Evolutionary conservation across 2,329 filamentous ascomycete genomes (phyloP).

Genomic region (Paramyrothecium sp.): DNA sequence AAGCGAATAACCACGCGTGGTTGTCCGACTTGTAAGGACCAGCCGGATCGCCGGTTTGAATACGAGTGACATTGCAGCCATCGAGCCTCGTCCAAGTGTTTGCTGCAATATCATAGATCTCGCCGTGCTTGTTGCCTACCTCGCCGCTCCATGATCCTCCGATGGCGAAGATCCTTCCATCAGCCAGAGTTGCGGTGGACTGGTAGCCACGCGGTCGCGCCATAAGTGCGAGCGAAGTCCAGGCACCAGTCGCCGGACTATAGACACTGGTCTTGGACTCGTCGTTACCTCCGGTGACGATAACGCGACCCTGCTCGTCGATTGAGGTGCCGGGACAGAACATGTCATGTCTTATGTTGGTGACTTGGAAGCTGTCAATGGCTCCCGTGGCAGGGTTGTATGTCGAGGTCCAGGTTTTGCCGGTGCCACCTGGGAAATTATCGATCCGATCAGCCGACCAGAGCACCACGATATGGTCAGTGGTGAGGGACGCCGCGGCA

Average conservation of each 20-base stretch:
- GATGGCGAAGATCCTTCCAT: slow-evolving; percentile 54
- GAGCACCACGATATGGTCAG: neutral
- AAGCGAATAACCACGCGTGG: slow-evolving; percentile 24
- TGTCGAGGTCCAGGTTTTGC: neutral
- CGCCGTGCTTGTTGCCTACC: slow-evolving; percentile 48
- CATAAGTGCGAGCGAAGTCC: slow-evolving; percentile 37
- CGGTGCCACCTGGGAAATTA: neutral
- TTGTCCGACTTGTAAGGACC: slow-evolving; percentile 40
- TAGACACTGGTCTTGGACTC: slow-evolving; percentile 48
- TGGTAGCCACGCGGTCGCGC: slow-evolving; percentile 48
- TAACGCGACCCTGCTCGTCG: slow-evolving; percentile 44
- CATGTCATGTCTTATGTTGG: slow-evolving; percentile 51
- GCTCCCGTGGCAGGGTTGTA: neutral
- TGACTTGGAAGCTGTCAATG: slow-evolving; percentile 12
- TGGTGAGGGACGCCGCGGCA: neutral
- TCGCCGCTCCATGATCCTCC: slow-evolving; percentile 52
- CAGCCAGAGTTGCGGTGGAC: slow-evolving; percentile 41
- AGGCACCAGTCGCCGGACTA: slow-evolving; percentile 29
- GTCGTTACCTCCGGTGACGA: slow-evolving; percentile 54
- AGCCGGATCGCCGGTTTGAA: slow-evolving; percentile 48
- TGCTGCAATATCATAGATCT: slow-evolving; percentile 43
- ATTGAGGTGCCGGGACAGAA: slow-evolving; percentile 55
- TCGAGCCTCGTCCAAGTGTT: slow-evolving; percentile 38
- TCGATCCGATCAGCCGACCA: slow-evolving; percentile 1
- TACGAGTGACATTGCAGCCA: slow-evolving; percentile 39